Conservation (phyloP, 495 filamentous ascomycete species). For the Neurospora sp. region DNA sequence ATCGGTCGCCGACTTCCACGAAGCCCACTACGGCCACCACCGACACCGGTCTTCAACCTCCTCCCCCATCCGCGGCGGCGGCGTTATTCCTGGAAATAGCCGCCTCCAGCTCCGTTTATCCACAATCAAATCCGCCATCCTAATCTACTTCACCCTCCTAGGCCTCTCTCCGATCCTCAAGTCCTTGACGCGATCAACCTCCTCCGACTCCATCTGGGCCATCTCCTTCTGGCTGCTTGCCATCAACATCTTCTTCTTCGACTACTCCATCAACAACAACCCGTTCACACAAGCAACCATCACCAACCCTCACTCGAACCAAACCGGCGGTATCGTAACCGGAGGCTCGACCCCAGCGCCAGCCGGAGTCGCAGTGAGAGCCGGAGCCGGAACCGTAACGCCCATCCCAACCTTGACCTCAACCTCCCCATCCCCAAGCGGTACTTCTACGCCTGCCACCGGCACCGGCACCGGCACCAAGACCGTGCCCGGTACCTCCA, state of each 20-base stretch:
- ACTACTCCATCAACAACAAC: constrained; percentile 51
- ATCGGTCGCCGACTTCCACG: not conserved
- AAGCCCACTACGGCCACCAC: not conserved
- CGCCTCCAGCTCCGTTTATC: constrained; percentile 30
- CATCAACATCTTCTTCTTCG: constrained; percentile 95
- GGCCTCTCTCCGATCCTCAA: constrained; percentile 91
- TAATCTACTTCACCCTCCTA: constrained; percentile 86
- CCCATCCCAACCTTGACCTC: not conserved
- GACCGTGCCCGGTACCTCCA: not conserved
- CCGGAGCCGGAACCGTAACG: not conserved
- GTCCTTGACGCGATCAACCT: constrained; percentile 82
- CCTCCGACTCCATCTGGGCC: constrained; percentile 89
- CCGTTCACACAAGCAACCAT: not conserved
- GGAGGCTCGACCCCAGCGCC: constrained; percentile 12
- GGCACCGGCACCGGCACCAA: not conserved
- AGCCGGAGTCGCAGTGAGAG: not conserved
- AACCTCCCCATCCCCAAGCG: not conserved
- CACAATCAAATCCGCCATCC: constrained; percentile 72
- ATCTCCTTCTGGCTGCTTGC: constrained; percentile 86
- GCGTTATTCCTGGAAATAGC: constrained; percentile 10
- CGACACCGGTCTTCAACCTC: not conserved
- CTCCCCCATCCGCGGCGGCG: not conserved
- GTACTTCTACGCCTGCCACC: not conserved
- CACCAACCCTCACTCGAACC: not conserved
- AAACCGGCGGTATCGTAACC: not conserved